Conservation (phyloP, 805 yeast species). For the Nakazawaea populi region DNA sequence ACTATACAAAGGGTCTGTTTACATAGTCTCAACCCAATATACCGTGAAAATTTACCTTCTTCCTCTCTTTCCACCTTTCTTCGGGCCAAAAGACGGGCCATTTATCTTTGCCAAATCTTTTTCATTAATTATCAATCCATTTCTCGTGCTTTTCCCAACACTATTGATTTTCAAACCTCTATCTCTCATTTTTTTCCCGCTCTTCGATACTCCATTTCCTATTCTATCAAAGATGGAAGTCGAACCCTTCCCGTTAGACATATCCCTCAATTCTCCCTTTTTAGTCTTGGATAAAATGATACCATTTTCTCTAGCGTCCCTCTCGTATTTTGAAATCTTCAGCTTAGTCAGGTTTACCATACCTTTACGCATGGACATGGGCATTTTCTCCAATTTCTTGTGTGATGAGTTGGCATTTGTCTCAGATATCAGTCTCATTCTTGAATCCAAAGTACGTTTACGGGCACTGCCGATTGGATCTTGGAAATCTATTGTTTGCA, state of each 20-base stretch:
- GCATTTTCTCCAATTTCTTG: constrained; percentile 64
- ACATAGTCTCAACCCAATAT: too few species aligned
- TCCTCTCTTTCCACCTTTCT: constrained; percentile 11
- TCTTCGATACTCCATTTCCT: constrained; percentile 39
- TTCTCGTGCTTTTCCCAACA: constrained; percentile 71
- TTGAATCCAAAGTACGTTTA: constrained; percentile 52
- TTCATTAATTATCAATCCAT: constrained; percentile 69
- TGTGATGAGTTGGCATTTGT: constrained; percentile 33
- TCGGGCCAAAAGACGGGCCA: constrained; percentile 13
- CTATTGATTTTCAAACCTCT: constrained; percentile 69
- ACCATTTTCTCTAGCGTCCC: constrained; percentile 85
- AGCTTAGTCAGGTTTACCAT: constrained; percentile 55
- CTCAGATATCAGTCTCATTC: constrained; percentile 43
- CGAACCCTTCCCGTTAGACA: constrained; percentile 49
- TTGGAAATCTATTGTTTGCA: constrained; percentile 55
- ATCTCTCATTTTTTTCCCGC: constrained; percentile 43
- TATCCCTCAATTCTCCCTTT: constrained; percentile 59
- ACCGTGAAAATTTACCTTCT: constrained; percentile 2
- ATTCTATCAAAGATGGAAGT: constrained; percentile 45
- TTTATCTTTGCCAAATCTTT: constrained; percentile 53
- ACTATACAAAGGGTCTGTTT: too few species aligned
- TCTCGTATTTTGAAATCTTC: constrained; percentile 53
- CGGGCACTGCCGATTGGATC: constrained; percentile 67
- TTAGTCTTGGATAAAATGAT: constrained; percentile 70
- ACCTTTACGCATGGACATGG: constrained; percentile 85